A percentile compares a stretch with the other conserved stretches of the same genome.
These are phyloP conservation scores for Stereum hirsutum DNA, from an alignment of 1,284 basidiomycete species.

Conservation along the genomic window DNA sequence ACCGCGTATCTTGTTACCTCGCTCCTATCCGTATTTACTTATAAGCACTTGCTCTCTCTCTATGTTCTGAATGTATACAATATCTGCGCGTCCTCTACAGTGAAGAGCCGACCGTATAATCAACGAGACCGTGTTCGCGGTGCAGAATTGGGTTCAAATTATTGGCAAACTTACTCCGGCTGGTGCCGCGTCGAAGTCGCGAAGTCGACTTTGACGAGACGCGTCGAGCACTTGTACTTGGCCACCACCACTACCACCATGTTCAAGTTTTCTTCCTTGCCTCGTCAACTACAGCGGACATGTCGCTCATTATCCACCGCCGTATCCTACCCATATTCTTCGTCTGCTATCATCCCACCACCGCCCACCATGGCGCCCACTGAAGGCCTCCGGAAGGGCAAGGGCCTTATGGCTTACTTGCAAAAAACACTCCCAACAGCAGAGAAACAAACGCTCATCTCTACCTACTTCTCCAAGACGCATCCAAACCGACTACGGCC, in stretches of 20 bases:
- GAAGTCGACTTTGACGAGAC: not conserved
- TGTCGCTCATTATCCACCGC: conserved; percentile 11
- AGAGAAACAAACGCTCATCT: conserved; percentile 60
- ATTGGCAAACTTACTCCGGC: no score
- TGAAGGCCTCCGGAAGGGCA: conserved; percentile 51
- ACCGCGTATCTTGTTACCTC: conserved; percentile 3
- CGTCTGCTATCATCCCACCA: conserved; percentile 47
- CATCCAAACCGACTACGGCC: conserved; percentile 61
- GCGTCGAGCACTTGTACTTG: not conserved
- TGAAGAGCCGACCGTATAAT: no score
- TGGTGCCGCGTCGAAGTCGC: no score
- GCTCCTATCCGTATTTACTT: no score
- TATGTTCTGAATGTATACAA: no score
- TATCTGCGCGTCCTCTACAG: no score
- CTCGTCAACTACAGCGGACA: conserved; percentile 7
- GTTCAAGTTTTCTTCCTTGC: not conserved
- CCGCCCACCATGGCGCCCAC: conserved; percentile 33
- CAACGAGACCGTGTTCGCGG: no score
- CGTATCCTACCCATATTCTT: conserved; percentile 66
- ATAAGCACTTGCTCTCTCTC: no score
- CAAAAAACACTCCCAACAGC: conserved; percentile 55
- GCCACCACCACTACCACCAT: no score
- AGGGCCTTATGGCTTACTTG: conserved; percentile 73
- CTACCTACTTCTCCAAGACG: conserved; percentile 60
- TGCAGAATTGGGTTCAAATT: no score